Base-by-base conservation (phyloP, 345 rosid genomes). In the Erysimum cheiranthoides region DNA sequence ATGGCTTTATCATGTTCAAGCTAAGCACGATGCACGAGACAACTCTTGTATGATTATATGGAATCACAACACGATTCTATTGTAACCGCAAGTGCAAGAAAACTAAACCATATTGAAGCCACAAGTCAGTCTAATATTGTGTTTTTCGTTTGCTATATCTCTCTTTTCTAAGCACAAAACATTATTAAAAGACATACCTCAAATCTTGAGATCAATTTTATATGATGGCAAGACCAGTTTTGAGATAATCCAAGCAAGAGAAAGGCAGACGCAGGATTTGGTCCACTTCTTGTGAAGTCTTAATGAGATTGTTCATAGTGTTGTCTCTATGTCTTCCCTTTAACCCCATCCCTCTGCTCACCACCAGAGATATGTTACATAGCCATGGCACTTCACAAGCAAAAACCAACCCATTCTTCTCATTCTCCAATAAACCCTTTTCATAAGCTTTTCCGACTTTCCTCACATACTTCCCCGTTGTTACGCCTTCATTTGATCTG, bases 311-410 rank as follows among this genome's bases (percentile, higher is more conserved):
- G 10, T 67, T 83, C 75, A 78, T 46, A 39, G 80, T 74, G 45
- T 39, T 70, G 65, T 82, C 86, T 82, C 73, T 54, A 43, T 79
- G 42, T 61, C 81, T 71, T 34, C 80, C 62, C 32, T 54, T 56
- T 18, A 45, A 58, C 32, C 73, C 40, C 35, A 76, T 74, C 68
- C 93, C 94, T 81, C 87, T 85, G 79, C 87, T 83, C n/a, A 85
- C 91, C 36, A 92, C 92, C 31, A 94, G 78, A 60, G 96, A 80
- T 50, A 82, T 57, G 65, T 94, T 94, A 74, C 87, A 92, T 28
- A 90, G 83, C 93, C 90, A 92, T 30, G 97, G 98, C 58, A 84
- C 97, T 2, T 86, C 79, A 51, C 88, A 86, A 16, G 83, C 62
- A 77, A 83, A 94, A 36, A 76, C 89, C 57, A 86, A 5, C 49